phyloP scores from a whole-genome alignment of 1,284 basidiomycete species.

The Fomitiporia mediterranea region DNA sequence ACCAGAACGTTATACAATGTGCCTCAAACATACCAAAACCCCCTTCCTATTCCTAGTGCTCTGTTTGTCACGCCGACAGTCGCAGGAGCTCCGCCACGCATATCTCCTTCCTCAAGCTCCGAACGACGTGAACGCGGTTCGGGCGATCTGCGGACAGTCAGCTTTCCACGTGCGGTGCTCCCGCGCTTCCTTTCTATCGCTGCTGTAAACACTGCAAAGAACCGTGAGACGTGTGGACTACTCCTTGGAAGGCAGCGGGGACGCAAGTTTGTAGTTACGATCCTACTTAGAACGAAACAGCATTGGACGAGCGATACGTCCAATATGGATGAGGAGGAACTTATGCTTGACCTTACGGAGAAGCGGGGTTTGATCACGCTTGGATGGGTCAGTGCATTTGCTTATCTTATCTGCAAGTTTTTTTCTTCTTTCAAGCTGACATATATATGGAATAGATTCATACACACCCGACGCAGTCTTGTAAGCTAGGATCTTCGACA shows the following conservation, averaged over 20 bases:
- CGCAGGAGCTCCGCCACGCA: too few species aligned
- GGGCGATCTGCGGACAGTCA: constrained; percentile 58
- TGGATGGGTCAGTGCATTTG: constrained; percentile 72
- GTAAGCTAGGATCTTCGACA: too few species aligned
- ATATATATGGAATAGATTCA: constrained; percentile 60
- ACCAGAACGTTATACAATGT: constrained; percentile 21
- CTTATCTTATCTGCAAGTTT: not conserved
- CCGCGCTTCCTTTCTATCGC: constrained; percentile 70
- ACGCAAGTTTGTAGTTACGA: constrained; percentile 70
- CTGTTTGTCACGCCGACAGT: not conserved
- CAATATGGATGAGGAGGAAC: constrained; percentile 83
- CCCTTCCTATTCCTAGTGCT: constrained; percentile 27
- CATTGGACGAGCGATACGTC: constrained; percentile 83
- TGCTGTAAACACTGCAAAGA: constrained; percentile 50
- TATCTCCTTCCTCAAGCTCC: constrained; percentile 27
- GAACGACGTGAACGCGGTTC: too few species aligned
- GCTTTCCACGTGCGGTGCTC: constrained; percentile 65
- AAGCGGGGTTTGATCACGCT: constrained; percentile 74
- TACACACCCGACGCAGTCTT: constrained; percentile 87
- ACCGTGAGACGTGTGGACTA: constrained; percentile 64
- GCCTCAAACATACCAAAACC: constrained; percentile 17
- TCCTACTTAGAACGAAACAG: constrained; percentile 78
- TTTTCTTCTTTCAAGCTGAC: constrained; percentile 8
- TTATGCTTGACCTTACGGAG: constrained; percentile 80
- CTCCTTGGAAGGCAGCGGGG: constrained; percentile 54